Conservation (phyloP, 202 grass and related monocot genomes). For the Digitaria exilis region DNA sequence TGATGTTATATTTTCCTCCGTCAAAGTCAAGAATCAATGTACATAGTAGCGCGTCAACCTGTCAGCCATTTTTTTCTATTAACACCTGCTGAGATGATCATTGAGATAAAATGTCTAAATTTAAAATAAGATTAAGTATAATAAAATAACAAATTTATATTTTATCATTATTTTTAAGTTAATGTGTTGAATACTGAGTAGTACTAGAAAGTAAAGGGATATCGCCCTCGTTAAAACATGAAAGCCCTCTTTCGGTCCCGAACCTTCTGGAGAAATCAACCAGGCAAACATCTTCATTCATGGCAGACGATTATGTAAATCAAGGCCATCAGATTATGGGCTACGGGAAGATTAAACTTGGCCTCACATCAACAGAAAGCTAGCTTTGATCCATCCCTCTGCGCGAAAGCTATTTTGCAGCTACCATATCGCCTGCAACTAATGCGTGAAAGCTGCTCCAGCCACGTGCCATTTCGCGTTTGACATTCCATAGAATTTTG, state of each 20-base stretch:
- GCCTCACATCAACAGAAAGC: background rate
- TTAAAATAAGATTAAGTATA: too few relatives aligned
- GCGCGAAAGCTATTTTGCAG: conserved; percentile 1
- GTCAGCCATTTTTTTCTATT: too few relatives aligned
- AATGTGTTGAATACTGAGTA: too few relatives aligned
- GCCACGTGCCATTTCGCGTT: background rate
- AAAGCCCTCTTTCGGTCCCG: background rate
- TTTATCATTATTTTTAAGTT: too few relatives aligned
- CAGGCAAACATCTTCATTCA: background rate
- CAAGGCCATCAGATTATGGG: background rate
- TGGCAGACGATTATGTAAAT: background rate
- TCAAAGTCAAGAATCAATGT: too few relatives aligned
- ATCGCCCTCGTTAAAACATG: too few relatives aligned
- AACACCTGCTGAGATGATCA: too few relatives aligned
- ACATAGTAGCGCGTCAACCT: too few relatives aligned
- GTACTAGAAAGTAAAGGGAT: background rate
- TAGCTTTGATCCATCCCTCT: background rate
- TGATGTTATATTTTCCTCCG: too few relatives aligned
- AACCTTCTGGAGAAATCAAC: background rate
- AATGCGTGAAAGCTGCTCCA: conserved; percentile 17
- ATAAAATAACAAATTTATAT: too few relatives aligned
- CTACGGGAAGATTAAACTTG: background rate
- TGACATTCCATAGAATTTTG: background rate
- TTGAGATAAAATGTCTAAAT: too few relatives aligned
- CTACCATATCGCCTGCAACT: conserved; percentile 2